Evolutionary conservation across 257 asterid species (phyloP).

Genomic region (Penstemon barbatus): DNA sequence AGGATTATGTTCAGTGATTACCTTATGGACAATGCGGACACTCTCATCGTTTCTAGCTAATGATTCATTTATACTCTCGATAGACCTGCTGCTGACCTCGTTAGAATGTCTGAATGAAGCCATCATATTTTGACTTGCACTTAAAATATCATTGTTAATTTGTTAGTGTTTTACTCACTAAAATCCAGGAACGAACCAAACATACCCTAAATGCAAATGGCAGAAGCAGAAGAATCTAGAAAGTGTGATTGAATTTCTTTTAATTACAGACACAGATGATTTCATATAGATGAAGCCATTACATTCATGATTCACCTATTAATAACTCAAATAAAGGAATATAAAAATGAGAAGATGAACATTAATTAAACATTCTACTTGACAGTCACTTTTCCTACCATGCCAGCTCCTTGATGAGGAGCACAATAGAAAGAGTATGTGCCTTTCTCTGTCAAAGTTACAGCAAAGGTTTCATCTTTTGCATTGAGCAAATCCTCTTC

Average conservation of each 20-base stretch:
- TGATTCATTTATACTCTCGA: too few relatives aligned
- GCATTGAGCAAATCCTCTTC: conserved; percentile 67
- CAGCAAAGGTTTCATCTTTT: conserved; percentile 62
- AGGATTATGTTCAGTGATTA: too few relatives aligned
- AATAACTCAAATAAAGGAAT: background rate
- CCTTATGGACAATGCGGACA: too few relatives aligned
- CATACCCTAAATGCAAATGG: background rate
- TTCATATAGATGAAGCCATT: background rate
- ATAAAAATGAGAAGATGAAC: background rate
- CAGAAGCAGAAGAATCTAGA: background rate
- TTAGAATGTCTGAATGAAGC: too few relatives aligned
- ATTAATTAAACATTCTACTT: conserved; percentile 35
- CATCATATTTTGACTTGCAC: too few relatives aligned
- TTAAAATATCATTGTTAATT: too few relatives aligned
- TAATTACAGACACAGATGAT: conserved; percentile 25
- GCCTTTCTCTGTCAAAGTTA: conserved; percentile 75
- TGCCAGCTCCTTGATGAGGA: conserved; percentile 57
- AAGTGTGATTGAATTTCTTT: background rate
- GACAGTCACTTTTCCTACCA: conserved; percentile 77
- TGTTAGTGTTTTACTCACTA: too few relatives aligned
- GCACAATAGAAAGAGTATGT: conserved; percentile 80
- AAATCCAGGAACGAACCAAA: too few relatives aligned
- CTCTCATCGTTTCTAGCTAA: too few relatives aligned
- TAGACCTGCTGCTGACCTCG: too few relatives aligned
- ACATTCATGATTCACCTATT: conserved; percentile 7